Base-by-base conservation (phyloP, 176 grass and related monocot genomes). In the Triticum turgidum region DNA sequence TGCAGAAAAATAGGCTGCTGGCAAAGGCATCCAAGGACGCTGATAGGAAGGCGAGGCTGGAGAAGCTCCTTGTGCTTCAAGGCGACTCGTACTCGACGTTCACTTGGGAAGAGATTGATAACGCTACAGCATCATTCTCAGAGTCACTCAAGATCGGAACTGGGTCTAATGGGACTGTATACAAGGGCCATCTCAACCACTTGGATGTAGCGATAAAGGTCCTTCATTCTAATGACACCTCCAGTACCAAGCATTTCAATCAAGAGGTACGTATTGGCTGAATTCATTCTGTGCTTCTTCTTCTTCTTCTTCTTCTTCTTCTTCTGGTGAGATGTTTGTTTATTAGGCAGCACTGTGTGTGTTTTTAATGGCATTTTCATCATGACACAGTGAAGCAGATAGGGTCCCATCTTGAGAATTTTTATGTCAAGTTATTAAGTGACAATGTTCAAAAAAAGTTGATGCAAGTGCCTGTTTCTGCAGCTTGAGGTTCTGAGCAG, bases 91-190 rank as follows among this genome's bases (percentile, higher is more conserved):
- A 89, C 77, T 75, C 47, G 37, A 85, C 59, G 73, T 98, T 91
- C 68, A 91, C 88, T 58, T 98, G 97, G 97, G 91, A 92, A 75
- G 97, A 98, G 67, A 94, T 96, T 34, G 82, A 89, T 34, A 88
- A 35, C 91, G 96, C 90, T 21, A 96, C 97, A 25, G 91, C 83
- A 65, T 91, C 90, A 11, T 98, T 98, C 81, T 98, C 92, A 34
- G 86, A 89, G 38, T 70, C 77, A 17, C 70, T 85, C 41, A 94
- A 82, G 81, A 90, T 96, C 33, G 97, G 94, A 65, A 82, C 82
- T 17, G 97, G 97, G 62, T 84, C 94, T 42, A 86, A 83, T 38
- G 97, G 97, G 58, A 91, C 86, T 5, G 97, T 98, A 44, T 98
- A 94, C 76, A 96, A 92, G 89, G 97, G 92, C 38, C 92, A 82